Percentiles rank a stretch among this genome's conserved stretches.
Conservation (phyloP, 2,329 filamentous ascomycete genomes). For the Pseudogymnoascus sp. region DNA sequence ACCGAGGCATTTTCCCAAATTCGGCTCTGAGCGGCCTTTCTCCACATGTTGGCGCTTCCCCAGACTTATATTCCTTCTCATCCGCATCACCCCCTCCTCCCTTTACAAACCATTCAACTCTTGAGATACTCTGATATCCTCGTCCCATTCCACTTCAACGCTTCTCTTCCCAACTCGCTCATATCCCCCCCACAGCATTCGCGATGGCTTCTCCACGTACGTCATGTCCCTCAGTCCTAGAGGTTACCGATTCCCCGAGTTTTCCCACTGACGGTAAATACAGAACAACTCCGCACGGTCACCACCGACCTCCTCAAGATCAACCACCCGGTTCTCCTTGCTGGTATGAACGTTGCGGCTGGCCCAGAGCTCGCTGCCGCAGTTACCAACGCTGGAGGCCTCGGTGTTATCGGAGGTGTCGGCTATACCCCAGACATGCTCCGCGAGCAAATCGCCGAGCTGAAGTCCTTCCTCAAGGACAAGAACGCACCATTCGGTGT, state of each 20-base stretch:
- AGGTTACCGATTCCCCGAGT: not conserved
- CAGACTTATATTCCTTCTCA: not conserved
- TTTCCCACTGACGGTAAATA: constrained; percentile 21
- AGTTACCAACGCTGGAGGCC: constrained; percentile 91
- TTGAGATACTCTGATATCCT: not conserved
- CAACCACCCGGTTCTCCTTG: constrained; percentile 90
- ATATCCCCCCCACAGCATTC: constrained; percentile 19
- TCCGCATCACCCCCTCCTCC: not conserved
- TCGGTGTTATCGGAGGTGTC: constrained; percentile 93
- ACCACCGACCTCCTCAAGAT: constrained; percentile 96
- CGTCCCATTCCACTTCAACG: not conserved
- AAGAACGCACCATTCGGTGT: constrained; percentile 95
- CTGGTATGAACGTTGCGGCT: constrained; percentile 98
- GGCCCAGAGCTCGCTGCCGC: constrained; percentile 94
- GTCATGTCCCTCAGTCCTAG: constrained; percentile 29
- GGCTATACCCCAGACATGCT: constrained; percentile 98
- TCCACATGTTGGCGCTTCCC: constrained; percentile 10
- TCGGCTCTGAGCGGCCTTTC: constrained; percentile 9
- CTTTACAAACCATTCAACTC: not conserved
- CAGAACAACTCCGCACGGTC: constrained; percentile 84
- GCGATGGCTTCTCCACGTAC: constrained; percentile 75
- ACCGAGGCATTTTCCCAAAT: constrained; percentile 29
- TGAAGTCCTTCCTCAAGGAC: constrained; percentile 80
- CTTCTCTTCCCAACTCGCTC: constrained; percentile 11
- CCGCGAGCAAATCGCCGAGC: constrained; percentile 84